Base-by-base conservation (phyloP, 805 yeast species). In the Huiozyma sinensis region DNA sequence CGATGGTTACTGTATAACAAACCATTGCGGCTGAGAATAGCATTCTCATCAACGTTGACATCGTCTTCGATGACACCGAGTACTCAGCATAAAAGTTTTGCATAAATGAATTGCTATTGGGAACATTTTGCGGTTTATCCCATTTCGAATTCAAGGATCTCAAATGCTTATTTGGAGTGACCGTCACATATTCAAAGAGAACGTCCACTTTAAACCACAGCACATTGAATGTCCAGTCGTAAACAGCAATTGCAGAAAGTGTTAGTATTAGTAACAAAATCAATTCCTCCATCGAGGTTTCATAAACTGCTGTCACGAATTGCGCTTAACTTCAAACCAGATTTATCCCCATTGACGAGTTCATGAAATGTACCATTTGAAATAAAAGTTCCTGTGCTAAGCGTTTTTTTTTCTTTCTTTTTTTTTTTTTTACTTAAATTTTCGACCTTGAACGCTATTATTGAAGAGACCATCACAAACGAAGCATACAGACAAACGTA, bases 51-150 rank as follows among this genome's bases (percentile, higher is more conserved):
- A 44, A 42, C 12, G 43, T 42, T 10, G 44, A 28, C 3, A 61
- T 34, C 31, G 41, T 49, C 27, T 48, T 44, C 1, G 65, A 62
- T 7, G 64, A 49, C 3, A 62, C 42, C 2, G 64, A 54, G 47
- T 60, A 61, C 42, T 58, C 58, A 7, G 57, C 47, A 45, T 60
- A 58, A 13, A 62, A 52, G 34, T 54, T 62, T 41, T 54, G 51
- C 5, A 56, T 38, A 39, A 61, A 60, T 2, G 52, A 47, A 30
- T 45, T 47, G 13, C 29, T 38, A 5, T 28, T 42, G n/a, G 31
- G 28, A 2, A 28, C 36, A n/a, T 49, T 46, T 10, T 45, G 50
- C 31, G 50, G 43, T 12, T 44, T 41, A 12, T 47, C 44, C 46
- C 49, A 44, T 12, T 33, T 38, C 7, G 50, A 45, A 5, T 51